Evolutionary conservation across 495 filamentous ascomycete genomes (phyloP), one percentile per base, ranked within the genome.

Genomic region (Podospora sp.): DNA sequence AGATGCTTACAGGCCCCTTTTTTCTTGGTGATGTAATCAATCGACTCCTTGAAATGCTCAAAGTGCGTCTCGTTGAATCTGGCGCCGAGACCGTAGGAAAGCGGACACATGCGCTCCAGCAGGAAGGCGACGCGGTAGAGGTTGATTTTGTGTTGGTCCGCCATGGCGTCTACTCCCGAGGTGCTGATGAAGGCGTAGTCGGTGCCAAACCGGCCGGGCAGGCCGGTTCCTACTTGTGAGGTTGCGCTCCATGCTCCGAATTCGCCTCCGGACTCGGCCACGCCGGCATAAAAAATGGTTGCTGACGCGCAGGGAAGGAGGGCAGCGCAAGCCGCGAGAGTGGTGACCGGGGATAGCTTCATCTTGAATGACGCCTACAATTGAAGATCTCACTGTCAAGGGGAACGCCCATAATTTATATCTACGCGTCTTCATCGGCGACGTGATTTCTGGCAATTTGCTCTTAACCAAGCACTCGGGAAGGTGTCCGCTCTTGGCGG

Each of bases 21-120:
- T 18, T 78, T 84, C 49, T 78, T 73, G 4, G 81, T 85, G 60
- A 84, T 81, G 70, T 85, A 84, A 71, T 86, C 80, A 8, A 86
- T 77, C 0, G 84, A 77, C 40, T 82, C 71, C 60, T 82, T 83
- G 74, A 78, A 85, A 66, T 79, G 73, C 16, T 72, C 73, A 65
- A 79, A 86, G 71, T 85, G 80, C 57, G 78, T 83, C 71, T 86
- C 82, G 73, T 84, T 81, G 68, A 85, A 86, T 35, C 75, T 85
- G 46, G 78, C 73, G 20, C 84, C 84, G 5, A 86, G 76, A 14
- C 84, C 83, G 33, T 74, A 78, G 0, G 76, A 73, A 1, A 81
- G 70, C 0, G 83, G 84, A 61, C 79, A 81, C 84, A 86, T 85
- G 60, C 83, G 81, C 72, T 86, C 84, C 16, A 86, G 77, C 9